These are phyloP conservation scores for Teratosphaeriaceae sp. DNA, from an alignment of 2,329 filamentous ascomycete species.

Conservation along the genomic window DNA sequence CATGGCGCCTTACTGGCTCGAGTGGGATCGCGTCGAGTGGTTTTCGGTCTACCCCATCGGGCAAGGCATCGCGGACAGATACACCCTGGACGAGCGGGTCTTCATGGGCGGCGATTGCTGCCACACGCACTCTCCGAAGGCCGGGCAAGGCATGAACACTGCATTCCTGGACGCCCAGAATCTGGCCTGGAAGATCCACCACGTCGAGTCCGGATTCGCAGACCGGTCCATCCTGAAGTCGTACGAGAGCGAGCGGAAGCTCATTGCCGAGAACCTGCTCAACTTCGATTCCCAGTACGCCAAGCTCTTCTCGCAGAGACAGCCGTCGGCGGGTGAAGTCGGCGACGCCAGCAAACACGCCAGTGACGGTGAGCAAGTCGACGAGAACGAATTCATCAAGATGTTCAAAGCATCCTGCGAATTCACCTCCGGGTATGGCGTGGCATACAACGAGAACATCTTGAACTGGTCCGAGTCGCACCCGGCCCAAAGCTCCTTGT, in stretches of 20 bases:
- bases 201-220: conserved; percentile 78
- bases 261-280: conserved; percentile 76
- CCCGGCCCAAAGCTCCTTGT: conserved; percentile 61
- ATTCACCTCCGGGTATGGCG: conserved; percentile 88
- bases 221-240: conserved; percentile 68
- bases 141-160: conserved; percentile 59
- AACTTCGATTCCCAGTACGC: conserved; percentile 86
- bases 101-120: conserved; percentile 61
- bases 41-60: conserved; percentile 61
- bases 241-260: conserved; percentile 79
- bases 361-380: conserved; percentile 26
- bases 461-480: conserved; percentile 78
- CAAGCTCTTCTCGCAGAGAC: conserved; percentile 76
- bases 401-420: conserved; percentile 89
- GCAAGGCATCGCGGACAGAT: conserved; percentile 58
- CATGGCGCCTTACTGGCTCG: conserved; percentile 52
- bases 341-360: conserved; percentile 56
- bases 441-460: conserved; percentile 73
- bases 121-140: conserved; percentile 58
- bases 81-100: conserved; percentile 57
- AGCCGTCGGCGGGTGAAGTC: conserved; percentile 66
- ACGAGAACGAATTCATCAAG: conserved; percentile 76
- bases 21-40: conserved; percentile 61
- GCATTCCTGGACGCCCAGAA: conserved; percentile 65
- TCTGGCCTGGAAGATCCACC: conserved; percentile 92